Percentiles rank a stretch among this genome's conserved stretches.
These are phyloP conservation scores for Debaryomycetaceae sp. DNA, from an alignment of 1,139 yeast species.

Conservation along the genomic window DNA sequence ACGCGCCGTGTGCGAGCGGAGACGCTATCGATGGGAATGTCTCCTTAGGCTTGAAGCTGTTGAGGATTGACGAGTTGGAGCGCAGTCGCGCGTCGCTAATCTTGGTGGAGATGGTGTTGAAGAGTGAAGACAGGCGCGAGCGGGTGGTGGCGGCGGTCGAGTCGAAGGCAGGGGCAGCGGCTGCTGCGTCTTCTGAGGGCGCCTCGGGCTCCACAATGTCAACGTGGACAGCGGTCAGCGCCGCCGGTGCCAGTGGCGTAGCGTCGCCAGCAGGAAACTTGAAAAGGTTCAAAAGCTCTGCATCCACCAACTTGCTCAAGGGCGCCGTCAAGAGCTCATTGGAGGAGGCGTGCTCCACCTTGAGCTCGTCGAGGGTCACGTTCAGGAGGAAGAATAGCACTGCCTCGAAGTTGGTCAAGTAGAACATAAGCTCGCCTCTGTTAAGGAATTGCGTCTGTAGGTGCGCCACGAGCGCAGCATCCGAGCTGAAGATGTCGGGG, in stretches of 20 bases:
- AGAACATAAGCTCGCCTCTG: slow-evolving; percentile 36
- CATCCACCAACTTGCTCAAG: slow-evolving; percentile 26
- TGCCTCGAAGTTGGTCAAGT: slow-evolving; percentile 43
- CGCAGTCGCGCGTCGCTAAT: slow-evolving; percentile 31
- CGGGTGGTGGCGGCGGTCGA: slow-evolving; percentile 16
- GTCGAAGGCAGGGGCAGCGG: slow-evolving; percentile 3
- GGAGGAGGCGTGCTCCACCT: slow-evolving; percentile 12
- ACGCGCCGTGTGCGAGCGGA: slow-evolving; percentile 4
- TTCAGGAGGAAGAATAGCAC: slow-evolving; percentile 35
- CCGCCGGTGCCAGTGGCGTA: neutral
- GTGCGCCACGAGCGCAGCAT: slow-evolving; percentile 26
- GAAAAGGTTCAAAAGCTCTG: slow-evolving; percentile 25
- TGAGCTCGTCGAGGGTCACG: slow-evolving; percentile 31
- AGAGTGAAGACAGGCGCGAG: slow-evolving; percentile 37
- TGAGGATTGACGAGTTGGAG: slow-evolving; percentile 27
- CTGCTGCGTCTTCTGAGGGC: too few species aligned
- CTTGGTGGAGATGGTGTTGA: slow-evolving; percentile 32
- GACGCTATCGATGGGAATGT: slow-evolving; percentile 19
- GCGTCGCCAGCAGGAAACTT: slow-evolving; percentile 28
- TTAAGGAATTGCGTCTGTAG: slow-evolving; percentile 29
- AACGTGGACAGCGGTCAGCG: too few species aligned
- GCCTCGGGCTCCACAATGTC: too few species aligned
- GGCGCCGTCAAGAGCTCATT: slow-evolving; percentile 19
- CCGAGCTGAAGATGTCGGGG: slow-evolving; percentile 25
- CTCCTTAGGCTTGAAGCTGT: slow-evolving; percentile 22